phyloP scores from a whole-genome alignment of 208 protist species.

The Trypanosoma caninum region DNA sequence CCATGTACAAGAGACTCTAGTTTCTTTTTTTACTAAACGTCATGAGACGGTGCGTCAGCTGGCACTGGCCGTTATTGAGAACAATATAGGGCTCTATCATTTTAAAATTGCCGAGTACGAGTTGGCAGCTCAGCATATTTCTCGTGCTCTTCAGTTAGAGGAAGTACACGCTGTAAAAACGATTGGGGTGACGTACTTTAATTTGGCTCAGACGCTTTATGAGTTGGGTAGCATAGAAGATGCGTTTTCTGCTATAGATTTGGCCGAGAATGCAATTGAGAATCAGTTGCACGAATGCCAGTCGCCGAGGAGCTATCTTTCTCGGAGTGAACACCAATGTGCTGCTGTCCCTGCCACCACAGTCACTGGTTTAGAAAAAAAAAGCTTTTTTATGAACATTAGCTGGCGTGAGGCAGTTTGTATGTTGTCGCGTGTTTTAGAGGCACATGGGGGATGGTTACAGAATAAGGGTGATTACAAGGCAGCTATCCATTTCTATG shows the following conservation, averaged over 20 bases:
- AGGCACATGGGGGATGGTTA: constrained; percentile 62
- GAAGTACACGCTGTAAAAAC: constrained; percentile 45
- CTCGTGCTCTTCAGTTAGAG: constrained; percentile 47
- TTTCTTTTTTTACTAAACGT: constrained; percentile 54
- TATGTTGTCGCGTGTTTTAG: constrained; percentile 52
- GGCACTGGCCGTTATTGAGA: constrained; percentile 44
- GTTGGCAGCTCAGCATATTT: constrained; percentile 44
- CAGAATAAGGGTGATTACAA: constrained; percentile 27
- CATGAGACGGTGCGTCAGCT: constrained; percentile 38
- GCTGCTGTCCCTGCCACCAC: not conserved
- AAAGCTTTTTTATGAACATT: constrained; percentile 28
- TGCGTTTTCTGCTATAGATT: constrained; percentile 32
- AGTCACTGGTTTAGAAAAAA: constrained; percentile 9
- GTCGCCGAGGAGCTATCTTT: constrained; percentile 21
- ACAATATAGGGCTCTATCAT: constrained; percentile 86
- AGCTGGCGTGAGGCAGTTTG: constrained; percentile 63
- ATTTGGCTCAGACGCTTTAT: constrained; percentile 65
- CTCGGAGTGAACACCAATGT: constrained; percentile 6
- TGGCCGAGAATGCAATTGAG: constrained; percentile 61
- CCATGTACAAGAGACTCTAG: constrained; percentile 30
- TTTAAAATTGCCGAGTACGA: constrained; percentile 74
- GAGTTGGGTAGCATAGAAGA: constrained; percentile 28
- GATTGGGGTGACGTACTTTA: constrained; percentile 81
- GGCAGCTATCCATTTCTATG: constrained; percentile 42
- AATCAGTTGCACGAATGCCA: constrained; percentile 34